These are phyloP conservation scores for Endocarpon pusillum DNA, from an alignment of 495 filamentous ascomycete species.

Conservation along the genomic window DNA sequence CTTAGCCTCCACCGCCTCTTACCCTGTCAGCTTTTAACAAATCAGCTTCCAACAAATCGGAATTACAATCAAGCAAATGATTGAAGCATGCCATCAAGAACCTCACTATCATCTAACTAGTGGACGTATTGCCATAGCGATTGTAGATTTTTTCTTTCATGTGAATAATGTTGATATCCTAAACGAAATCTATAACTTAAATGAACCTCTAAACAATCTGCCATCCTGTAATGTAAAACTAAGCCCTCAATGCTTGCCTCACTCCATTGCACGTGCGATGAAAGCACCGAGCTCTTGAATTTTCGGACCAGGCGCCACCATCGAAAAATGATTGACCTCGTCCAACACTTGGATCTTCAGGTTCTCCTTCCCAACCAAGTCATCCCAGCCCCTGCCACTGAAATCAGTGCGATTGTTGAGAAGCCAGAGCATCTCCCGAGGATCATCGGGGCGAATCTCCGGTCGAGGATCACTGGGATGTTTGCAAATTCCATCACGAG, in stretches of 20 bases:
- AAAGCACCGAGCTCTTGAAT: too few species aligned
- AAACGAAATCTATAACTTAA: slow-evolving; percentile 7
- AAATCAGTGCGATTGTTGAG: slow-evolving; percentile 65
- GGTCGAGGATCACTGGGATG: slow-evolving; percentile 49
- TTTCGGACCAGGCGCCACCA: too few species aligned
- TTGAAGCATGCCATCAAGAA: slow-evolving; percentile 3
- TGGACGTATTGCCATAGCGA: too few species aligned
- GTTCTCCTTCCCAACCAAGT: slow-evolving; percentile 47
- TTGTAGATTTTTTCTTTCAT: too few species aligned
- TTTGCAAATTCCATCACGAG: slow-evolving; percentile 63
- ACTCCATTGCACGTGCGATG: too few species aligned
- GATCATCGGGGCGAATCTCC: slow-evolving; percentile 44
- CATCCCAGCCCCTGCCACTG: slow-evolving; percentile 64
- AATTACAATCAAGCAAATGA: slow-evolving; percentile 2
- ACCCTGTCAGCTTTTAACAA: too few species aligned
- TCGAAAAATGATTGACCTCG: slow-evolving; percentile 55
- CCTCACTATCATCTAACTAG: too few species aligned
- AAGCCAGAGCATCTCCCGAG: slow-evolving; percentile 53
- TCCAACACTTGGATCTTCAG: slow-evolving; percentile 46
- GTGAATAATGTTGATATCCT: too few species aligned
- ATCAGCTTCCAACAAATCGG: too few species aligned
- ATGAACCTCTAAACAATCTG: slow-evolving; percentile 6
- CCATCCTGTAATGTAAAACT: slow-evolving; percentile 8
- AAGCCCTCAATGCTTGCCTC: slow-evolving; percentile 44
- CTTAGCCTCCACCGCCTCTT: too few species aligned